Evolutionary conservation across 1,284 basidiomycete species (phyloP).

Genomic region (Cerioporus squamosus): DNA sequence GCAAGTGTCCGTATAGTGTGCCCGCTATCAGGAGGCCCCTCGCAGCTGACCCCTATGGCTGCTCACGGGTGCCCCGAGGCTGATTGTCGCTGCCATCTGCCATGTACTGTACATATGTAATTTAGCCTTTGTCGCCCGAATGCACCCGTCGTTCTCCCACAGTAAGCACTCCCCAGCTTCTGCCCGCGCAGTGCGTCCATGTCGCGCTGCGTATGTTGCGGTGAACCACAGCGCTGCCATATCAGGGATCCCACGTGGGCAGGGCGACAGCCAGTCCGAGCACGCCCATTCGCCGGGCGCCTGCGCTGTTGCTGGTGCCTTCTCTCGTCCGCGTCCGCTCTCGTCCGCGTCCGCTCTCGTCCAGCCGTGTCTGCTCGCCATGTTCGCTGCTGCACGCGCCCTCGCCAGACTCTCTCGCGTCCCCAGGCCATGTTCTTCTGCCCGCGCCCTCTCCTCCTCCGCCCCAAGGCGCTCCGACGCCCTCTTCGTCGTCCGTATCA

Average conservation of each 20-base stretch:
- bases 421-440: conserved; percentile 17
- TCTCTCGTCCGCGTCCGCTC: not conserved
- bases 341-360: not conserved
- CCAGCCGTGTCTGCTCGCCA: conserved; percentile 14
- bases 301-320: not conserved
- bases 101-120: conserved; percentile 1
- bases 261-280: conserved; percentile 9
- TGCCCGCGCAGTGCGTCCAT: not conserved
- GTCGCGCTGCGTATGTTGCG: no score
- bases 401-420: conserved; percentile 24
- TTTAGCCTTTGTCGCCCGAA: conserved; percentile 14
- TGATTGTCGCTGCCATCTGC: not conserved
- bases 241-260: conserved; percentile 9
- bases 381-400: conserved; percentile 32
- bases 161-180: no score
- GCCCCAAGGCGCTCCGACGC: conserved; percentile 50
- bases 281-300: conserved; percentile 13
- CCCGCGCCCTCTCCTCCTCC: conserved; percentile 44
- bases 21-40: no score
- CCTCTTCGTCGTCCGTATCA: conserved; percentile 53
- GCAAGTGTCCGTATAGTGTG: no score
- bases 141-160: not conserved
- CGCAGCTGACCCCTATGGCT: no score
- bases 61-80: no score
- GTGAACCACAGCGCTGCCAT: conserved; percentile 3